Conservation (phyloP, 768 basidiomycete species). For the Suillus brevipes region DNA sequence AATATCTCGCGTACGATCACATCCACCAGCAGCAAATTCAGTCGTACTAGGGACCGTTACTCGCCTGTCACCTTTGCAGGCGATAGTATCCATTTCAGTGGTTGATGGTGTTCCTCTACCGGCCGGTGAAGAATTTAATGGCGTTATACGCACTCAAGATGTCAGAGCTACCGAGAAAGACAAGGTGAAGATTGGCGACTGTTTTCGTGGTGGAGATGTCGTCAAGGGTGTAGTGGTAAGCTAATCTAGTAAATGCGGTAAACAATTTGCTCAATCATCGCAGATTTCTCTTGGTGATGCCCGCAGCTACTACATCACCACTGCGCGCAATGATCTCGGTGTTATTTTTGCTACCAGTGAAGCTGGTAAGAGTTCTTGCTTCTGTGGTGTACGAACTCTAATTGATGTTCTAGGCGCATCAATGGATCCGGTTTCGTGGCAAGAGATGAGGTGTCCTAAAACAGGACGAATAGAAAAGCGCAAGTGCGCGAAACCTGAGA, state of each 20-base stretch:
- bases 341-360: constrained; percentile 91
- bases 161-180: constrained; percentile 90
- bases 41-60: constrained; percentile 80
- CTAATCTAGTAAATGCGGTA: constrained; percentile 11
- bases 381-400: background rate
- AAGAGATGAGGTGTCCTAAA: constrained; percentile 86
- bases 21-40: constrained; percentile 74
- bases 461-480: constrained; percentile 79
- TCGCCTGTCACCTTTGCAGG: constrained; percentile 81
- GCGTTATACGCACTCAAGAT: constrained; percentile 86
- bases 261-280: constrained; percentile 9
- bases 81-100: constrained; percentile 78
- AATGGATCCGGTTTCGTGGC: constrained; percentile 87
- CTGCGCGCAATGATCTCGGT: constrained; percentile 86
- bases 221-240: constrained; percentile 83
- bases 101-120: constrained; percentile 86
- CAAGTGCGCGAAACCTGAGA: constrained; percentile 86
- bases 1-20: constrained; percentile 66
- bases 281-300: constrained; percentile 93
- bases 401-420: constrained; percentile 55
- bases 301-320: constrained; percentile 89
- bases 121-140: constrained; percentile 83
- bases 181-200: constrained; percentile 84
- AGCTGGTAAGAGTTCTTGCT: constrained; percentile 52
- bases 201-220: constrained; percentile 90